These are phyloP conservation scores for Penicillium manginii DNA, from an alignment of 495 filamentous ascomycete genomes.

Conservation along the genomic window DNA sequence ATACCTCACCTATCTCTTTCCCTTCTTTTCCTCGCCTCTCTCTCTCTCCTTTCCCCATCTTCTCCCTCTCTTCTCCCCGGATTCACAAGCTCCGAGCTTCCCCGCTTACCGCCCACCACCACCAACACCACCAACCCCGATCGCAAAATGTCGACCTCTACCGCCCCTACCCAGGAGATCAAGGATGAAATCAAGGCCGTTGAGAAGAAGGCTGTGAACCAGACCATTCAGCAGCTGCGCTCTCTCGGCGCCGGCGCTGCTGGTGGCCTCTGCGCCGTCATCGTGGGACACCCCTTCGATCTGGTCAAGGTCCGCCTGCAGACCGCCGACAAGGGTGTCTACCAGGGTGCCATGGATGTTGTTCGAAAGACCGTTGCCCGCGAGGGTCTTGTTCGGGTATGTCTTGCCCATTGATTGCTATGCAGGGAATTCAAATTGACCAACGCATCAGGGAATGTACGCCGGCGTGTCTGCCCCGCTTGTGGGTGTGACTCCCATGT, in stretches of 20 bases:
- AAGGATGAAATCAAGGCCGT: slow-evolving; percentile 38
- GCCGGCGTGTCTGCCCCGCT: slow-evolving; percentile 96
- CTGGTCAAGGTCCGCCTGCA: slow-evolving; percentile 96
- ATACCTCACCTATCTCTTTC: slow-evolving; percentile 13
- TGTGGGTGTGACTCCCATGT: slow-evolving; percentile 97
- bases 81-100: slow-evolving; percentile 10
- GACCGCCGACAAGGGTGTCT: slow-evolving; percentile 92
- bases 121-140: slow-evolving; percentile 1
- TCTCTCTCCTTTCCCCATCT: slow-evolving; percentile 7
- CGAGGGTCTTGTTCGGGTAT: slow-evolving; percentile 75
- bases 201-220: slow-evolving; percentile 45
- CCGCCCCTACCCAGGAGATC: slow-evolving; percentile 36
- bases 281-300: slow-evolving; percentile 96
- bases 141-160: slow-evolving; percentile 36
- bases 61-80: slow-evolving; percentile 4
- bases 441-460: slow-evolving; percentile 70
- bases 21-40: not conserved
- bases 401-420: slow-evolving; percentile 4
- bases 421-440: not conserved
- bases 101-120: slow-evolving; percentile 6
- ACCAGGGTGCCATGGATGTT: slow-evolving; percentile 88
- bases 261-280: slow-evolving; percentile 89
- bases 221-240: slow-evolving; percentile 60
- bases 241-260: slow-evolving; percentile 89
- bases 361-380: slow-evolving; percentile 83